Evolutionary conservation across 2,329 filamentous ascomycete species (phyloP).

Genomic region (Diaporthe ampelina): DNA sequence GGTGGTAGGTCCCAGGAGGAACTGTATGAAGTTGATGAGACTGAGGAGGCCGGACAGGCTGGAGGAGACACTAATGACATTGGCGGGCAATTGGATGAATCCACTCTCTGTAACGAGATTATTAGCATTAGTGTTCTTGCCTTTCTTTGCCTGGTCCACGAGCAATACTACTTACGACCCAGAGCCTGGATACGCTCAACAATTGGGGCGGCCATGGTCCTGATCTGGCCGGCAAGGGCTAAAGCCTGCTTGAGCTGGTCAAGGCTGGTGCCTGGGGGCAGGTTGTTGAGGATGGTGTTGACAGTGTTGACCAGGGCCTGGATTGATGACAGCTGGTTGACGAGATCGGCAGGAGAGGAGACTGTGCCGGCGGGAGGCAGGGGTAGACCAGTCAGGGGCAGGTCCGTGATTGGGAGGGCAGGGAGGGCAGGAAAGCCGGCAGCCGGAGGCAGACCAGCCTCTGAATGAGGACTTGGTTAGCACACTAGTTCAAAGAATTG

Average conservation of each 20-base stretch:
- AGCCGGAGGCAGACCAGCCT: not conserved
- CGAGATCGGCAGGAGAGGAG: not conserved
- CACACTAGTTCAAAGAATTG: not conserved
- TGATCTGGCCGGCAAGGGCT: slow-evolving; percentile 1
- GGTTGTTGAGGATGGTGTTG: not conserved
- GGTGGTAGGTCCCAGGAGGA: not conserved
- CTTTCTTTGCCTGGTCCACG: too few relatives aligned
- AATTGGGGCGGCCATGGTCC: not conserved
- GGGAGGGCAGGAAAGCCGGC: not conserved
- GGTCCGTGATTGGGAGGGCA: not conserved
- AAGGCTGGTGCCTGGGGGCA: not conserved
- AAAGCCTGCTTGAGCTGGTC: slow-evolving; percentile 16
- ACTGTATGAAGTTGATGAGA: slow-evolving; percentile 8
- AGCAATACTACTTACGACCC: not conserved
- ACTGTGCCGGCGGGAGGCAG: not conserved
- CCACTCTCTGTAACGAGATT: not conserved
- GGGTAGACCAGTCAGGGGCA: not conserved
- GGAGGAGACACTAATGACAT: not conserved
- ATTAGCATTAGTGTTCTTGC: not conserved
- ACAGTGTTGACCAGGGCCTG: slow-evolving; percentile 1
- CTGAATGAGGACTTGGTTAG: not conserved
- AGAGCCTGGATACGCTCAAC: slow-evolving; percentile 1
- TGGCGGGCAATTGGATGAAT: slow-evolving; percentile 5
- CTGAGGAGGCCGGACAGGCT: slow-evolving; percentile 12
- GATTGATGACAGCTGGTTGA: not conserved